Conservation (phyloP, 441 rosid species). For the Pelargonium exstipulatum region DNA sequence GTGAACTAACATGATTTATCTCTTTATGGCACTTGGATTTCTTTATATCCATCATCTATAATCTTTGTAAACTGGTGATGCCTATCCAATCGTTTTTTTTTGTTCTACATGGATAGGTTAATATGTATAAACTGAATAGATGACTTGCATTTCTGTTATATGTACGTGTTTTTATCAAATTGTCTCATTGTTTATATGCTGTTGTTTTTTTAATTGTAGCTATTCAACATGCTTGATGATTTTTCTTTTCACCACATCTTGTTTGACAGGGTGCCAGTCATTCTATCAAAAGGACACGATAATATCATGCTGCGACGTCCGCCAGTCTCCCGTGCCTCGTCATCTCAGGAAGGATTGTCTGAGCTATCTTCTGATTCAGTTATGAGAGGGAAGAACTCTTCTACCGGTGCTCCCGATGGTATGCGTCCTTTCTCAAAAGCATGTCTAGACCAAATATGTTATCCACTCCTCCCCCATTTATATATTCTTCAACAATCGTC, state of each 20-base stretch:
- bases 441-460: too few species aligned
- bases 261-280: slow-evolving; percentile 31
- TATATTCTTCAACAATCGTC: too few species aligned
- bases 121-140: too few species aligned
- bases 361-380: slow-evolving; percentile 35
- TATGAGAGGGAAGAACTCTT: slow-evolving; percentile 26
- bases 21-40: too few species aligned
- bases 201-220: not conserved
- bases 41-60: too few species aligned
- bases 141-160: too few species aligned
- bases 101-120: too few species aligned
- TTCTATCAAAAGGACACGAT: slow-evolving; percentile 40
- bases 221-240: not conserved
- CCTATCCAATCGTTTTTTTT: too few species aligned
- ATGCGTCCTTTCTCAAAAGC: slow-evolving; percentile 3
- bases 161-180: not conserved
- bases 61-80: too few species aligned
- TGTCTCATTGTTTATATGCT: not conserved
- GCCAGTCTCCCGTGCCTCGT: slow-evolving; percentile 32
- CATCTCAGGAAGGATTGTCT: slow-evolving; percentile 45
- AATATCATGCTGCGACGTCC: slow-evolving; percentile 36
- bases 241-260: not conserved
- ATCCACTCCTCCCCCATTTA: too few species aligned
- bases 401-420: slow-evolving; percentile 32
- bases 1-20: too few species aligned